Evolutionary conservation across 2,329 filamentous ascomycete species (phyloP), one percentile per base, ranked within the genome.

Genomic region (Clarireedia hainanense): DNA sequence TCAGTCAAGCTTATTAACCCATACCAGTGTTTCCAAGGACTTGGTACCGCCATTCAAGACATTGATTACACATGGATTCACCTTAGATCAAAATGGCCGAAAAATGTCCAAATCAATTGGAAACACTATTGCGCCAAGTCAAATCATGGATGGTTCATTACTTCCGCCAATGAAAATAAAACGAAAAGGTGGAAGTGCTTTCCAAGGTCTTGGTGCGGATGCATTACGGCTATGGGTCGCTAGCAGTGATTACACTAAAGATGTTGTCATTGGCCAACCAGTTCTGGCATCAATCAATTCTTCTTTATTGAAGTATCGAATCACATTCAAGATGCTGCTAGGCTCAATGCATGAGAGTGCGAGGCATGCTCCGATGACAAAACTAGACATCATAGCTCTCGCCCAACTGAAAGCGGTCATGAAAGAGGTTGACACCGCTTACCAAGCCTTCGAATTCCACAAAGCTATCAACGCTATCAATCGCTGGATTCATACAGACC

Each of bases 51-150:
- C 94, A 0, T 99, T 95, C 75, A 88, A 85, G 67, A 88, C 83
- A 3, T 77, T 99, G n/a, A 85, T 96, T 58, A 99, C 94, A 0
- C 94, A 99, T 68, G 94, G 94, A 1, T 99, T 99, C 69, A 91
- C 90, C 0, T 80, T 99, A 2, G 94, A 99, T 65, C 80, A 86
- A 50, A 75, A 88, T 37, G 91, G 91, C n/a, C 90, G 89, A 68
- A 99, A 99, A 71, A 99, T 99, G 94, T 96, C 91, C 69, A 99
- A 99, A 71, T 96, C 91, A 0, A 74, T 96, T 1, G 94, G 94
- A 15, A 99, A 99, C 67, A 85, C 88, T 27, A 84, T 97, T 55
- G 79, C 83, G 0, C 91, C 92, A 0, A 76, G 81, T 6, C 78
- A 96, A 60, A 91, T 99, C 62, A 94, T 96, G 76, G 82, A 89